Evolutionary conservation across 345 rosid species (phyloP), one percentile per base, ranked within the genome.

Genomic region (Eucalyptus curtisii): DNA sequence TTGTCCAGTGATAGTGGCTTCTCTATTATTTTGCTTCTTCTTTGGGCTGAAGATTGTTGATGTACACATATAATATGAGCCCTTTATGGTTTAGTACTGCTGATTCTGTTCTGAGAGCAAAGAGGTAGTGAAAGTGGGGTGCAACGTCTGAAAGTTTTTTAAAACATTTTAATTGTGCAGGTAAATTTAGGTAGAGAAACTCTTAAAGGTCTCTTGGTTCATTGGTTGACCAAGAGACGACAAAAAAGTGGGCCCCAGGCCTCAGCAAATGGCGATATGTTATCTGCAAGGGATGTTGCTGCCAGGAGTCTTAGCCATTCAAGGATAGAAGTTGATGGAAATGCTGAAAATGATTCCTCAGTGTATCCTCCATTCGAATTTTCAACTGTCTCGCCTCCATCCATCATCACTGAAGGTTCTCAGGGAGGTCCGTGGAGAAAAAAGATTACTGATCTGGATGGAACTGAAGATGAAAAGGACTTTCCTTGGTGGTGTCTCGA

Each of bases 401-500:
- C 99, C 33, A 94, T 98, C 88, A 93, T 97, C 79, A 96, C 99
- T 3, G 99, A 98, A 93, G 99, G 99, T 76, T 94, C 99, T 90
- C 99, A 96, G 91, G 99, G 99, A 82, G 99, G 98, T 61, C 98
- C 96, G 9, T 97, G 99, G 99, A 98, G 99, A 92, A 98, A 96
- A 93, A 97, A 95, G 92, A 94, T 95, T 88, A 94, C 97, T 16
- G 99, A 96, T 88, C 94, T 96, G 88, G 96, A 94, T 88, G 99
- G 99, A 92, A 94, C 95, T 25, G 99, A 98, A 91, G 98, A 98
- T 89, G 99, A 98, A 25, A 98, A 98, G 91, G 99, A 97, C 92
- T 92, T 98, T 82, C 99, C 99, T 79, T 92, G 93, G 95, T 98
- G 99, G 99, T 95, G 98, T 91, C 90, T 97, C 89, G 99, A 98